Evolutionary conservation across 2,329 filamentous ascomycete species (phyloP).

Genomic region (Botryotinia narcissicola): DNA sequence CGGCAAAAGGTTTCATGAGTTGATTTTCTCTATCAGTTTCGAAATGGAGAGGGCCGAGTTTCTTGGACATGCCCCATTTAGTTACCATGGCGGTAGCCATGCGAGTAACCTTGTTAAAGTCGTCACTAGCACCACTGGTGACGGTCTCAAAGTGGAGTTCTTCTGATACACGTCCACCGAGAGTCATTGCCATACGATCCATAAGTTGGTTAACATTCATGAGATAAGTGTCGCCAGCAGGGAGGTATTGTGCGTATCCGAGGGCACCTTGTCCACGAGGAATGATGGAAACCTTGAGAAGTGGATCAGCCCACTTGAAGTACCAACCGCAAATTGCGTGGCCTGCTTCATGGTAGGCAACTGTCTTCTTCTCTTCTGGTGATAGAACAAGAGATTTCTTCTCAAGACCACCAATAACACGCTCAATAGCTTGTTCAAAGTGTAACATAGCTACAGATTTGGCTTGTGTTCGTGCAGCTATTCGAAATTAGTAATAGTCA

Average conservation of each 20-base stretch:
- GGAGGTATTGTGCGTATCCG: slow-evolving; percentile 97
- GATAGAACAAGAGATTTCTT: slow-evolving; percentile 95
- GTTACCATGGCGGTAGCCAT: slow-evolving; percentile 98
- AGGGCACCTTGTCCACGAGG: slow-evolving; percentile 90
- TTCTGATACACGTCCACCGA: slow-evolving; percentile 91
- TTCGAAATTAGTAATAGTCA: slow-evolving; percentile 38
- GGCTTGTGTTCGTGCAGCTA: slow-evolving; percentile 81
- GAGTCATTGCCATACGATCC: slow-evolving; percentile 99
- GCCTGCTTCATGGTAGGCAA: slow-evolving; percentile 96
- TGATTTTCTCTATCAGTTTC: slow-evolving; percentile 72
- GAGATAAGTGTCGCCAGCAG: slow-evolving; percentile 84
- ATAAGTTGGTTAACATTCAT: slow-evolving; percentile 96
- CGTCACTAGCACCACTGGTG: slow-evolving; percentile 89
- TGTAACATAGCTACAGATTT: slow-evolving; percentile 81
- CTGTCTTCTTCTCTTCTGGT: slow-evolving; percentile 90
- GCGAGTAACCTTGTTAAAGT: slow-evolving; percentile 96
- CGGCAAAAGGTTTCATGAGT: slow-evolving; percentile 92
- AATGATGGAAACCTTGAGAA: slow-evolving; percentile 98
- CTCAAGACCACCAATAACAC: slow-evolving; percentile 92
- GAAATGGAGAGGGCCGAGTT: slow-evolving; percentile 90
- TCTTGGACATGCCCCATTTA: slow-evolving; percentile 97
- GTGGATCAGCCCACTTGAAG: slow-evolving; percentile 91
- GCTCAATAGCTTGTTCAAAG: slow-evolving; percentile 97
- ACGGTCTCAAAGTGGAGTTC: slow-evolving; percentile 97
- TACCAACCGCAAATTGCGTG: slow-evolving; percentile 99